Percentiles rank a stretch among this genome's conserved stretches.
Conservation (phyloP, 2,329 filamentous ascomycete genomes). For the Aspergillus sp. region DNA sequence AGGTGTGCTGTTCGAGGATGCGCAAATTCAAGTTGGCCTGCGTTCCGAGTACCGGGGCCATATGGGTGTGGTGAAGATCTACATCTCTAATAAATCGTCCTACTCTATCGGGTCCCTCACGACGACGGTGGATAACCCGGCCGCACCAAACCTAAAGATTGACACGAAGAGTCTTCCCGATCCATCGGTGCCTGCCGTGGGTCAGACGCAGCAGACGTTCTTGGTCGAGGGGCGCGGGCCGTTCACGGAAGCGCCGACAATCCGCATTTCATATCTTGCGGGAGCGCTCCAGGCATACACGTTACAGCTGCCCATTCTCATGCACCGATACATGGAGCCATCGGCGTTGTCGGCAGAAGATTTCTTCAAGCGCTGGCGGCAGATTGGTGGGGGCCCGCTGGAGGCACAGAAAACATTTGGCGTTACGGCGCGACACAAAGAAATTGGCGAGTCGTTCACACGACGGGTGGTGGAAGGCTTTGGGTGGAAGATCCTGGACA, state of each 20-base stretch:
- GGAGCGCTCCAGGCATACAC: slow-evolving; percentile 92
- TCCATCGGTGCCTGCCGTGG: slow-evolving; percentile 70
- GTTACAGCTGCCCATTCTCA: slow-evolving; percentile 79
- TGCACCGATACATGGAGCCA: slow-evolving; percentile 96
- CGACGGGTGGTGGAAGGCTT: slow-evolving; percentile 77
- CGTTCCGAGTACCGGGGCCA: slow-evolving; percentile 94
- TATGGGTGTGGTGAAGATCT: slow-evolving; percentile 91
- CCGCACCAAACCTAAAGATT: slow-evolving; percentile 69
- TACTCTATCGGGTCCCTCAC: slow-evolving; percentile 87
- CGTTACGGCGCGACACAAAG: slow-evolving; percentile 59
- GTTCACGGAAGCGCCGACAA: slow-evolving; percentile 80
- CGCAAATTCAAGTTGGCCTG: slow-evolving; percentile 87
- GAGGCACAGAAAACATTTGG: slow-evolving; percentile 89
- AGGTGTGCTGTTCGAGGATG: slow-evolving; percentile 91
- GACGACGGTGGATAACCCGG: slow-evolving; percentile 78
- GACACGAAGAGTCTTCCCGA: slow-evolving; percentile 89
- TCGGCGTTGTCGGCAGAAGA: slow-evolving; percentile 85
- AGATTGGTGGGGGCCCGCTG: slow-evolving; percentile 84
- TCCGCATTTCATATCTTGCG: slow-evolving; percentile 90
- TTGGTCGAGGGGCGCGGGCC: slow-evolving; percentile 86
- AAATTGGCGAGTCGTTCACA: slow-evolving; percentile 71
- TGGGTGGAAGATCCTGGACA: slow-evolving; percentile 80
- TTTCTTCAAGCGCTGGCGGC: slow-evolving; percentile 99
- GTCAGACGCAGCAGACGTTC: slow-evolving; percentile 87
- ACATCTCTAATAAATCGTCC: slow-evolving; percentile 92